Conservation (phyloP, 306 rosid species). For the Hylodesmum podocarpum region DNA sequence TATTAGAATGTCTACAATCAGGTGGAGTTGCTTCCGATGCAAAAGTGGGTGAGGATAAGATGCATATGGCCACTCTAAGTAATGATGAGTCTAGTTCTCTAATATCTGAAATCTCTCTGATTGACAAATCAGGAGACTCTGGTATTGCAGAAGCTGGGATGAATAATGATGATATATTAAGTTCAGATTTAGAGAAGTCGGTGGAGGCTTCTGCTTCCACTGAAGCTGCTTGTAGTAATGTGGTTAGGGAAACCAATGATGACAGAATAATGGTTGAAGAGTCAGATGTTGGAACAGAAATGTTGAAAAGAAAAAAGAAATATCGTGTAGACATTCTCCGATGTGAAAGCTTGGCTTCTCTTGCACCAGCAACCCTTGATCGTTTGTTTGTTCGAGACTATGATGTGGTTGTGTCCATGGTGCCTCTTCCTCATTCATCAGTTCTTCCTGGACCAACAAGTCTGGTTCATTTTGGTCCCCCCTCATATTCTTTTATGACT, state of each 20-base stretch:
- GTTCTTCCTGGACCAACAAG: constrained; percentile 88
- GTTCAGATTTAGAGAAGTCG: constrained; percentile 34
- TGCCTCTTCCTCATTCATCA: constrained; percentile 94
- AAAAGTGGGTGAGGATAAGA: constrained; percentile 53
- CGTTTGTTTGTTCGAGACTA: constrained; percentile 92
- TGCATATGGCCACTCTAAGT: constrained; percentile 41
- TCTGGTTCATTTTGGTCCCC: constrained; percentile 93
- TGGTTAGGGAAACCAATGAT: constrained; percentile 40
- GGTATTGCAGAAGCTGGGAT: constrained; percentile 33
- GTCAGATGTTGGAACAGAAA: constrained; percentile 59
- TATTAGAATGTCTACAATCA: constrained; percentile 84
- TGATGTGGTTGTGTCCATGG: constrained; percentile 86
- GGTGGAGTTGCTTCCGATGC: constrained; percentile 73
- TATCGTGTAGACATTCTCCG: constrained; percentile 93
- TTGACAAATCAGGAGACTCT: constrained; percentile 39
- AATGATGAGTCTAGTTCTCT: constrained; percentile 48
- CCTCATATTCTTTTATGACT: constrained; percentile 88
- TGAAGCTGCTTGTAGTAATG: constrained; percentile 39
- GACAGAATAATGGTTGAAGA: constrained; percentile 52
- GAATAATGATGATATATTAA: constrained; percentile 38
- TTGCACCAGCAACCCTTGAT: constrained; percentile 83
- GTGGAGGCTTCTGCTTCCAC: constrained; percentile 45
- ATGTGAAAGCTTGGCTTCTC: constrained; percentile 98
- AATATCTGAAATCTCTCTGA: constrained; percentile 47
- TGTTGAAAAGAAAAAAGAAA: constrained; percentile 57